phyloP scores from a whole-genome alignment of 2,329 filamentous ascomycete species.

The Ceratocystis eucalypticola region DNA sequence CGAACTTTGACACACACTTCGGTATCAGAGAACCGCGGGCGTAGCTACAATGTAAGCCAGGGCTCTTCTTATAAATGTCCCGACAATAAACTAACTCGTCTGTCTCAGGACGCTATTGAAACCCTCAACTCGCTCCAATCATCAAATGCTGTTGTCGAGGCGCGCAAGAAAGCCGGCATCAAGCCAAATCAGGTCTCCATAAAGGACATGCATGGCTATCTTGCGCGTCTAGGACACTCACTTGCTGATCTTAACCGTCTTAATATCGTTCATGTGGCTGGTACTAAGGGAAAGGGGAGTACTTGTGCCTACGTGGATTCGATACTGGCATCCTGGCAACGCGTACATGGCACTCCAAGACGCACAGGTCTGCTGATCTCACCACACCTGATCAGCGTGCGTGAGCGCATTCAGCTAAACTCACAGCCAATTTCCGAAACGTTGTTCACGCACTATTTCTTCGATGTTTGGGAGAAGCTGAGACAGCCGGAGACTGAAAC shows the following conservation, averaged over 20 bases:
- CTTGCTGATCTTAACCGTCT: conserved; percentile 42
- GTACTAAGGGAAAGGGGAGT: conserved; percentile 66
- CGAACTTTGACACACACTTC: neutral
- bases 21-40: neutral
- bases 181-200: conserved; percentile 57
- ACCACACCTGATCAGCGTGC: conserved; percentile 53
- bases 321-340: conserved; percentile 42
- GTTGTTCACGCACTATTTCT: conserved; percentile 52
- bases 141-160: conserved; percentile 68
- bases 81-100: neutral
- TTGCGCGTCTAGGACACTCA: conserved; percentile 64
- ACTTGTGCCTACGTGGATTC: conserved; percentile 55
- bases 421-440: conserved; percentile 42
- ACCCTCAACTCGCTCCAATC: conserved; percentile 84
- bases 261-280: conserved; percentile 56
- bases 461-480: conserved; percentile 51
- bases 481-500: conserved; percentile 27
- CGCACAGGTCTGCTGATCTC: conserved; percentile 54
- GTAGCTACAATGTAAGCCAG: conserved; percentile 8
- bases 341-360: conserved; percentile 25
- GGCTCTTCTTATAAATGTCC: neutral
- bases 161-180: conserved; percentile 59
- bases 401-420: conserved; percentile 53
- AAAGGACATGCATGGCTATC: conserved; percentile 67
- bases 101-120: conserved; percentile 63